Percentiles rank a stretch among this genome's conserved stretches.
Evolutionary conservation across 2,329 filamentous ascomycete species (phyloP).

Genomic region (Trichoderma guizhouense): DNA sequence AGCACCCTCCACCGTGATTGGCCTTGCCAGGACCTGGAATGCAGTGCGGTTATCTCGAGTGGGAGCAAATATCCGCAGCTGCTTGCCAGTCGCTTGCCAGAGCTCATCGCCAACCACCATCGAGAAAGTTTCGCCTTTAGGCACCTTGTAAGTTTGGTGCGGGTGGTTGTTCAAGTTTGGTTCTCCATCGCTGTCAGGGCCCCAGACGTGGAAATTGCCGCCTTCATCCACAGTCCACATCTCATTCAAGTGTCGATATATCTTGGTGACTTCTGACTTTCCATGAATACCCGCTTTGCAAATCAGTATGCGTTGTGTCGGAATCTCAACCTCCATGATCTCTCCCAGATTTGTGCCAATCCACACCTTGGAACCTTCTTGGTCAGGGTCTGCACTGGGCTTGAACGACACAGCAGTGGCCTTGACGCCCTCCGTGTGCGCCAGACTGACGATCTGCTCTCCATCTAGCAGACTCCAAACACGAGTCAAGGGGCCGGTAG

Average conservation of each 20-base stretch:
- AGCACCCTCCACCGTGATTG: conserved; percentile 67
- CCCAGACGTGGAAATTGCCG: conserved; percentile 84
- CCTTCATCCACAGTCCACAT: conserved; percentile 93
- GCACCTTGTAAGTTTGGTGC: conserved; percentile 69
- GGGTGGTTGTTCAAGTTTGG: conserved; percentile 73
- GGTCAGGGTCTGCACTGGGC: conserved; percentile 69
- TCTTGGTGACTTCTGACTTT: conserved; percentile 75
- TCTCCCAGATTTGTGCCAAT: conserved; percentile 87
- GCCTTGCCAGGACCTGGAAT: conserved; percentile 71
- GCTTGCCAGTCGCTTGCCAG: conserved; percentile 85
- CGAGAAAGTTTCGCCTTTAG: conserved; percentile 81
- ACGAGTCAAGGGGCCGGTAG: conserved; percentile 79
- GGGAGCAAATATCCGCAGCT: conserved; percentile 80
- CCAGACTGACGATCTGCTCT: conserved; percentile 73
- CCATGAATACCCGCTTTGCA: conserved; percentile 71
- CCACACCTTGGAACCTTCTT: conserved; percentile 83
- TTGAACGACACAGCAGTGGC: conserved; percentile 83
- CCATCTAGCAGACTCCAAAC: conserved; percentile 86
- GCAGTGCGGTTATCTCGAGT: conserved; percentile 63
- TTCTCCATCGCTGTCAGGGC: conserved; percentile 65
- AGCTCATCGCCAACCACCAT: conserved; percentile 80
- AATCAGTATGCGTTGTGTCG: conserved; percentile 65
- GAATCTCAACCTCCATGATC: conserved; percentile 82
- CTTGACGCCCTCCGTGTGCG: conserved; percentile 81
- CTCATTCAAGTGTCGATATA: conserved; percentile 81